These are phyloP conservation scores for Colletotrichum melonis DNA, from an alignment of 2,329 filamentous ascomycete genomes.

Conservation along the genomic window DNA sequence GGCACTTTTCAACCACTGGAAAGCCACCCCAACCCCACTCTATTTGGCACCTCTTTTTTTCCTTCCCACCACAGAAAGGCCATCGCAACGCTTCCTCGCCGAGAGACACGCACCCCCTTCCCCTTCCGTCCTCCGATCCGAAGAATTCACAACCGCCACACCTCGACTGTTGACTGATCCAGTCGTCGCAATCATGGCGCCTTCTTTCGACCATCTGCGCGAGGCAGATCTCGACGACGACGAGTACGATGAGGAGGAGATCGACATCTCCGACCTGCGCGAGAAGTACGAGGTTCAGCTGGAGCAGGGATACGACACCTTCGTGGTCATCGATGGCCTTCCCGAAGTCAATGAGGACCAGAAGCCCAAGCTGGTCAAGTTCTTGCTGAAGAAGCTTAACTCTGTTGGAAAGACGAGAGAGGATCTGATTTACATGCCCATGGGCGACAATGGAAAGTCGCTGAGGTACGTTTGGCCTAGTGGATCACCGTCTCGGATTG, in stretches of 20 bases:
- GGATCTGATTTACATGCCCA: slow-evolving; percentile 92
- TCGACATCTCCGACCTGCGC: slow-evolving; percentile 93
- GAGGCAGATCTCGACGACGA: slow-evolving; percentile 90
- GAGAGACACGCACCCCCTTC: slow-evolving; percentile 28
- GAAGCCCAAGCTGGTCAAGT: slow-evolving; percentile 95
- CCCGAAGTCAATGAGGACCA: slow-evolving; percentile 90
- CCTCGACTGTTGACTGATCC: slow-evolving; percentile 7
- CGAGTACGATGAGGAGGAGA: slow-evolving; percentile 90
- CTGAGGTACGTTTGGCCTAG: slow-evolving; percentile 72
- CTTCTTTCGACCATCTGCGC: slow-evolving; percentile 90
- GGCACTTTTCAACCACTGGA: slow-evolving; percentile 33
- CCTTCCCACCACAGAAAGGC: slow-evolving; percentile 32
- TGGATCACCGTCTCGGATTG: slow-evolving; percentile 19
- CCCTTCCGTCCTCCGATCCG: not conserved
- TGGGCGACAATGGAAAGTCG: slow-evolving; percentile 87
- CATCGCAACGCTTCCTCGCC: slow-evolving; percentile 31
- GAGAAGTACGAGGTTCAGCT: slow-evolving; percentile 96
- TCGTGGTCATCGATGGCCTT: slow-evolving; percentile 95
- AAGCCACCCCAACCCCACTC: slow-evolving; percentile 27
- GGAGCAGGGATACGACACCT: slow-evolving; percentile 95
- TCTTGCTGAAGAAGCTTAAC: slow-evolving; percentile 92
- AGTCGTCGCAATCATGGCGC: slow-evolving; percentile 79
- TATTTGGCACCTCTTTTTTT: slow-evolving; percentile 35
- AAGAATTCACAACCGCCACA: slow-evolving; percentile 25
- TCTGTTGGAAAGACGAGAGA: slow-evolving; percentile 86